Conservation (phyloP, 805 yeast species). For the Saccharomycopsis vini region DNA sequence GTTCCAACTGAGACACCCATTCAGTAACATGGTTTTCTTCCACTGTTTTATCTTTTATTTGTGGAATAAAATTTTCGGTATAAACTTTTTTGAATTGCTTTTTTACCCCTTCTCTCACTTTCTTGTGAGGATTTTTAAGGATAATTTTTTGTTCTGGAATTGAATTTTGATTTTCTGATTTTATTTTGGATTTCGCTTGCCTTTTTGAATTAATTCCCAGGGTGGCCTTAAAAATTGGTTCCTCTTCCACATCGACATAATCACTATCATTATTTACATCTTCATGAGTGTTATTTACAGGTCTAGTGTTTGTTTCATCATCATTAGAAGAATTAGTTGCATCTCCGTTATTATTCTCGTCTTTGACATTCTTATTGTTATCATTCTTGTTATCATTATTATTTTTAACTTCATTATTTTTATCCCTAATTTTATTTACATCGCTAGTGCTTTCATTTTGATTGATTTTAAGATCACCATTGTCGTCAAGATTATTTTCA, state of each 20-base stretch:
- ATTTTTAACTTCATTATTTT: slow-evolving; percentile 16
- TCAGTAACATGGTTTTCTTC: slow-evolving; percentile 30
- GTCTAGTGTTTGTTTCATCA: slow-evolving; percentile 17
- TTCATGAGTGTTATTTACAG: slow-evolving; percentile 15
- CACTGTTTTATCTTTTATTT: slow-evolving; percentile 18
- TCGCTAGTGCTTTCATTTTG: not conserved
- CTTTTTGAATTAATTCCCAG: not conserved
- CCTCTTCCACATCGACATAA: not conserved
- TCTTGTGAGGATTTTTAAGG: too few relatives aligned
- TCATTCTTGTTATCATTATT: too few relatives aligned
- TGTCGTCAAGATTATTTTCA: too few relatives aligned
- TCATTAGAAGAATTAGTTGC: slow-evolving; percentile 11
- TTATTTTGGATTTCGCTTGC: not conserved
- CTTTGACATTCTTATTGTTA: too few relatives aligned
- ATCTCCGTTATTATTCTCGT: slow-evolving; percentile 4
- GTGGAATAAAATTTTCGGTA: slow-evolving; percentile 28
- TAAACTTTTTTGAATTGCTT: slow-evolving; percentile 44
- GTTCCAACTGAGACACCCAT: slow-evolving; percentile 47
- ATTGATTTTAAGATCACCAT: not conserved
- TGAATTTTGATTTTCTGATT: not conserved
- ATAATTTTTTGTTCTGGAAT: too few relatives aligned
- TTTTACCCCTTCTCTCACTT: slow-evolving; percentile 39
- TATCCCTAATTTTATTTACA: slow-evolving; percentile 16
- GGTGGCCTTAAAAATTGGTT: not conserved
- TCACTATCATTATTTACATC: not conserved